Evolutionary conservation across 2,329 filamentous ascomycete species (phyloP), one percentile per base, ranked within the genome.

Genomic region (Colletotrichum orbiculare): DNA sequence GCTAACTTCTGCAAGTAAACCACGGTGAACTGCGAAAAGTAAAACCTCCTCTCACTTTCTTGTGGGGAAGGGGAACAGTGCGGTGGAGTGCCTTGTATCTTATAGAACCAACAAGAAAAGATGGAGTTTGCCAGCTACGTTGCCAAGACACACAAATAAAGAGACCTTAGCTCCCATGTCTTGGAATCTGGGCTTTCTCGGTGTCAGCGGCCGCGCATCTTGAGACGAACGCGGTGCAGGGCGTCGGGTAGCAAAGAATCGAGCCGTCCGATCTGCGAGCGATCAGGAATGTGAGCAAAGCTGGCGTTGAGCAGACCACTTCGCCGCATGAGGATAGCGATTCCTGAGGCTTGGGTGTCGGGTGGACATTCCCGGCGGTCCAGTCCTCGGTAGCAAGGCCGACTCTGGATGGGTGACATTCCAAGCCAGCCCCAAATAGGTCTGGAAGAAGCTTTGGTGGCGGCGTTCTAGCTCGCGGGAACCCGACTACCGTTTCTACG

Each of bases 401-500:
- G 41, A 15, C 8, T 17, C 47, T 47, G 35, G 52, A 43, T 62
- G 25, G 34, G n/a, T 13, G 15, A 10, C 46, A 46, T 50, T 50
- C 50, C 57, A 46, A 57, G 35, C 38, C 34, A 13, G 12, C 41
- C 17, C 35, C 17, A 12, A 41, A 34, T 17, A 12, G 13, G 15
- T 9, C 15, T 11, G 43, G n/a, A 17, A 17, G 25, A 59, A 35
- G 55, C 12, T 52, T 50, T 17, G 9, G 50, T 55, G 57, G 52
- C 57, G 57, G 10, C 9, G 35, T 38, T 64, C 50, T 52, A 46
- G 57, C 46, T 46, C 13, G 12, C 37, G 57, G 25, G 50, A 52
- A 5, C 49, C 52, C 33, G 45, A 35, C 13, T 41, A 62, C 41
- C 50, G 62, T 53, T 61, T 62, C 45, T 41, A 50, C 39, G 55